These are phyloP conservation scores for Linnemannia hyalina DNA, from an alignment of 192 early-diverging fungal species.

Conservation along the genomic window DNA sequence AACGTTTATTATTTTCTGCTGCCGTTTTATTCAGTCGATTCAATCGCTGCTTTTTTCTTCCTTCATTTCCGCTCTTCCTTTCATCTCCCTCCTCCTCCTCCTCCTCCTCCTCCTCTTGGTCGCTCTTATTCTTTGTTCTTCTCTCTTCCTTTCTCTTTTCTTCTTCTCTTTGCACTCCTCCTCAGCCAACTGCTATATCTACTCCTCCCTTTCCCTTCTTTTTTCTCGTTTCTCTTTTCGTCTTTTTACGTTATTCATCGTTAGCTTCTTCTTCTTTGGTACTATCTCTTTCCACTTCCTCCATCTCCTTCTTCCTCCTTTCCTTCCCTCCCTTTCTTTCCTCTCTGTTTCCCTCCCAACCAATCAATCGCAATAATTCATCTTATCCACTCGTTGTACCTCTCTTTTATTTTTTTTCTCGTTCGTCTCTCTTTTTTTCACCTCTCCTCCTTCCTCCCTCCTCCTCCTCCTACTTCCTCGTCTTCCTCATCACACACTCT, in stretches of 20 bases:
- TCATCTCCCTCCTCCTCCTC: neutral
- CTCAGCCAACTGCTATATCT: neutral
- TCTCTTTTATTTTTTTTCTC: neutral
- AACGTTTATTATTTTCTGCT: too few species aligned
- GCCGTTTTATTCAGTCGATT: neutral
- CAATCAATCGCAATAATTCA: neutral
- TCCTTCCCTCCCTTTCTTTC: neutral
- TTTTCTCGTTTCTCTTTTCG: neutral
- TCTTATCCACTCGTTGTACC: neutral
- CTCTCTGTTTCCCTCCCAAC: neutral
- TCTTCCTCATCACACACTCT: neutral
- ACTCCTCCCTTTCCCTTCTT: neutral
- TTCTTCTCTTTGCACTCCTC: neutral
- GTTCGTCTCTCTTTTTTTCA: neutral
- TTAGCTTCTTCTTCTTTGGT: neutral
- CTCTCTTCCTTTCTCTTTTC: neutral
- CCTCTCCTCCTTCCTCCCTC: neutral
- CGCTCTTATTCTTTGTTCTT: neutral
- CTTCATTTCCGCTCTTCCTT: slow-evolving; percentile 1
- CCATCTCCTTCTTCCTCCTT: neutral
- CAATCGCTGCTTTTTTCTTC: neutral
- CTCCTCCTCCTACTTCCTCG: slow-evolving; percentile 6
- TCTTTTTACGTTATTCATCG: neutral
- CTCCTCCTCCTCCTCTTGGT: neutral
- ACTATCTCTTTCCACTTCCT: slow-evolving; percentile 6